Conservation (phyloP, 352 stramenopile species). For the Pythium rishiriense region DNA sequence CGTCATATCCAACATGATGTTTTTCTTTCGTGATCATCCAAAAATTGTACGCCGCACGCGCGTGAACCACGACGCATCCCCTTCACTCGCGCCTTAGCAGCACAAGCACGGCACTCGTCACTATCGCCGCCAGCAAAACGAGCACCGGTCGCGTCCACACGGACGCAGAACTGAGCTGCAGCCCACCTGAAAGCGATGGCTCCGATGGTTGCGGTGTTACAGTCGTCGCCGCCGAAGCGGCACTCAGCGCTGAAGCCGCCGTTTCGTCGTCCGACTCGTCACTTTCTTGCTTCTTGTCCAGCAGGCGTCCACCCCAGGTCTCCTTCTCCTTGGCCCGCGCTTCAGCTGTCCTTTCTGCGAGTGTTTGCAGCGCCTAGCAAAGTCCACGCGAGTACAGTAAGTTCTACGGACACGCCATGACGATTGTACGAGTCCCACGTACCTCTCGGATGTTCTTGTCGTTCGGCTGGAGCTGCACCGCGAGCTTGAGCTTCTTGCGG, state of each 20-base stretch:
- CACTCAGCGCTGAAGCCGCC: background rate
- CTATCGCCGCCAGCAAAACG: conserved; percentile 20
- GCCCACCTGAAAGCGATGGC: conserved; percentile 8
- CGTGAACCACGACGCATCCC: conserved; percentile 9
- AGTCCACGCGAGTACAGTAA: too few species aligned
- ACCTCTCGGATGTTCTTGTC: conserved; percentile 78
- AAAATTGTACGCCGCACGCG: conserved; percentile 21
- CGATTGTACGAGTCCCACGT: background rate
- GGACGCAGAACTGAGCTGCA: conserved; percentile 2
- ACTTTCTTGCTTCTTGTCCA: conserved; percentile 33
- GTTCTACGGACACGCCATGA: too few species aligned
- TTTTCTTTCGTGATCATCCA: too few species aligned
- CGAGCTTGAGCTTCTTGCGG: conserved; percentile 62
- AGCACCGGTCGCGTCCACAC: conserved; percentile 15
- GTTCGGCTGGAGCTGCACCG: conserved; percentile 53
- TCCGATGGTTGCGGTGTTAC: background rate
- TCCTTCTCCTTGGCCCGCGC: conserved; percentile 70
- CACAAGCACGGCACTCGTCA: conserved; percentile 24
- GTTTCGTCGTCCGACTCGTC: background rate
- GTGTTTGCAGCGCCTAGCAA: conserved; percentile 38
- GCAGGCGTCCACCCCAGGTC: conserved; percentile 62
- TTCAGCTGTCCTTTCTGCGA: conserved; percentile 48
- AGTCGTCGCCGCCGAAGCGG: background rate
- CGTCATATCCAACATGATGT: background rate
- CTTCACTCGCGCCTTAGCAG: conserved; percentile 18